These are phyloP conservation scores for Penicillium robsamsonii DNA, from an alignment of 495 filamentous ascomycete genomes.

Conservation along the genomic window DNA sequence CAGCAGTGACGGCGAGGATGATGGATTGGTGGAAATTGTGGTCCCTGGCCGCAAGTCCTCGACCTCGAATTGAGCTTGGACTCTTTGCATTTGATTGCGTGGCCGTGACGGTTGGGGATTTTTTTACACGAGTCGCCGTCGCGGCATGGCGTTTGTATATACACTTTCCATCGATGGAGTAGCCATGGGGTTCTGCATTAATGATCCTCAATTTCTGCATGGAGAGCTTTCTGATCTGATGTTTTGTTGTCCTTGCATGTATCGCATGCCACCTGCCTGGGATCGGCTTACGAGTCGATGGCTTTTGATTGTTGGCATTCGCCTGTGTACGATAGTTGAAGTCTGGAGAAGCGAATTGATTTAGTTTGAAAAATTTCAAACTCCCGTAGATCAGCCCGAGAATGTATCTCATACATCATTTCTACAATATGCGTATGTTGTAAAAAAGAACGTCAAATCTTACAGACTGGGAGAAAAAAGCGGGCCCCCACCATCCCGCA, in stretches of 20 bases:
- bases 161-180: slow-evolving; percentile 20
- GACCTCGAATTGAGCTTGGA: slow-evolving; percentile 21
- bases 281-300: slow-evolving; percentile 9
- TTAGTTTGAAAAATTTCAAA: slow-evolving; percentile 9
- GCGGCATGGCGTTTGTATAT: slow-evolving; percentile 27
- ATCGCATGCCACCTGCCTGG: slow-evolving; percentile 14
- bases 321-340: slow-evolving; percentile 24
- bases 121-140: slow-evolving; percentile 13
- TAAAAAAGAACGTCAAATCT: background rate
- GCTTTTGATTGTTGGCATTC: slow-evolving; percentile 16
- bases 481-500: slow-evolving; percentile 15
- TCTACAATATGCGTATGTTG: background rate
- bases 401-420: background rate
- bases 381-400: background rate
- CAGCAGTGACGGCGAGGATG: slow-evolving; percentile 49
- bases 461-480: slow-evolving; percentile 2
- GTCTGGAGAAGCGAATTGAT: slow-evolving; percentile 20
- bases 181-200: slow-evolving; percentile 21
- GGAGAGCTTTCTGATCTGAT: slow-evolving; percentile 9
- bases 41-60: slow-evolving; percentile 44
- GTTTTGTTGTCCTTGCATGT: slow-evolving; percentile 14
- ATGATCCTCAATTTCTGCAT: slow-evolving; percentile 17
- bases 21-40: slow-evolving; percentile 49
- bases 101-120: slow-evolving; percentile 11
- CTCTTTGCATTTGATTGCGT: slow-evolving; percentile 4